These are phyloP conservation scores for Lyophyllum semitale DNA, from an alignment of 768 basidiomycete species.

Conservation along the genomic window DNA sequence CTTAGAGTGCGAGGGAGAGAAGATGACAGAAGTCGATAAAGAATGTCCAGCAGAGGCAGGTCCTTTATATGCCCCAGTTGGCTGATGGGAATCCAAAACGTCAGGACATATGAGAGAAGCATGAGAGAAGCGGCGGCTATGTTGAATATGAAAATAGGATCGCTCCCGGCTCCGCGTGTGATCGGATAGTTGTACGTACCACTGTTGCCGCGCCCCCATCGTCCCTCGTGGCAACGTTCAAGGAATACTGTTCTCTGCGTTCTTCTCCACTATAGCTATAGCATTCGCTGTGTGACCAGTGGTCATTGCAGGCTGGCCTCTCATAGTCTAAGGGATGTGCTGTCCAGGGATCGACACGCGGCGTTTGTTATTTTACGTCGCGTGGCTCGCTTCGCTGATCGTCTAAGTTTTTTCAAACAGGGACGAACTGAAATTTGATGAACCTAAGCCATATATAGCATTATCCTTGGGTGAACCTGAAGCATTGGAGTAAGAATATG, in stretches of 20 bases:
- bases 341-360: not conserved
- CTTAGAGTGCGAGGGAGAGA: not conserved
- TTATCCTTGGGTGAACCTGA: not conserved
- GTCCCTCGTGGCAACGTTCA: no score
- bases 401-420: not conserved
- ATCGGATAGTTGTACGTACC: no score
- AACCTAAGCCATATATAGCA: not conserved
- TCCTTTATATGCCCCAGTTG: constrained; percentile 2
- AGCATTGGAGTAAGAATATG: not conserved
- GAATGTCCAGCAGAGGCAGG: not conserved
- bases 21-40: constrained; percentile 4
- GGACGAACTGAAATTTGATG: not conserved
- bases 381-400: not conserved
- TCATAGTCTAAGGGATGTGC: not conserved
- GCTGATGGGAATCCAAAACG: not conserved
- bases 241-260: no score
- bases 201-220: no score
- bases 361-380: not conserved
- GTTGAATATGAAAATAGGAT: not conserved
- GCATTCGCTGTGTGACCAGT: no score
- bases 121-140: not conserved
- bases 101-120: not conserved
- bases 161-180: not conserved
- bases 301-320: not conserved
- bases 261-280: no score